phyloP scores from a whole-genome alignment of 768 basidiomycete species.

The Solioccasus polychromus region DNA sequence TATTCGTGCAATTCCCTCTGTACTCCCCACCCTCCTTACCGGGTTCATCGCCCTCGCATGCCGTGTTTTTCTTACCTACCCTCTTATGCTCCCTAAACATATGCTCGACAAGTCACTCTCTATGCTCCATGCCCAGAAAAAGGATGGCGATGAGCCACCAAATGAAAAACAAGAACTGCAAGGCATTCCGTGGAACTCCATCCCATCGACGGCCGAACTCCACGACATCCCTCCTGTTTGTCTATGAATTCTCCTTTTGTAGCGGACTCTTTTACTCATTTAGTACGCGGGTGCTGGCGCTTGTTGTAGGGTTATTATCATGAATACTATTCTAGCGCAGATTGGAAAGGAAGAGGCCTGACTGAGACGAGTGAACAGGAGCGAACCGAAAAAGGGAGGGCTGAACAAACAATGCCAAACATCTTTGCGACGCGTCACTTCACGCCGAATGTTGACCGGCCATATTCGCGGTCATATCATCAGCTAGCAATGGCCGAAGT shows the following conservation, averaged over 20 bases:
- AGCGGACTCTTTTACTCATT: constrained; percentile 40
- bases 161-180: constrained; percentile 31
- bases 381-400: constrained; percentile 18
- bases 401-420: constrained; percentile 40
- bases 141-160: constrained; percentile 26
- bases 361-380: constrained; percentile 28
- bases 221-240: constrained; percentile 44
- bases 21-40: constrained; percentile 27
- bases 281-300: constrained; percentile 45
- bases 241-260: constrained; percentile 44
- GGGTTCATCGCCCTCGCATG: constrained; percentile 48
- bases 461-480: constrained; percentile 39
- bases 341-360: constrained; percentile 24
- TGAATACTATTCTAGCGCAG: constrained; percentile 36
- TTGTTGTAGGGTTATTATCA: constrained; percentile 42
- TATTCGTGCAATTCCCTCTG: constrained; percentile 32
- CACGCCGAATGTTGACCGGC: constrained; percentile 28
- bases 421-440: constrained; percentile 64
- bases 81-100: constrained; percentile 47
- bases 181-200: constrained; percentile 21
- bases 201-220: constrained; percentile 27
- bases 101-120: constrained; percentile 36
- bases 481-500: constrained; percentile 68
- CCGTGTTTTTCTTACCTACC: constrained; percentile 46
- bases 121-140: constrained; percentile 31